These are phyloP conservation scores for Flaveria bidentis DNA, from an alignment of 129 eudicot genomes.

Conservation along the genomic window DNA sequence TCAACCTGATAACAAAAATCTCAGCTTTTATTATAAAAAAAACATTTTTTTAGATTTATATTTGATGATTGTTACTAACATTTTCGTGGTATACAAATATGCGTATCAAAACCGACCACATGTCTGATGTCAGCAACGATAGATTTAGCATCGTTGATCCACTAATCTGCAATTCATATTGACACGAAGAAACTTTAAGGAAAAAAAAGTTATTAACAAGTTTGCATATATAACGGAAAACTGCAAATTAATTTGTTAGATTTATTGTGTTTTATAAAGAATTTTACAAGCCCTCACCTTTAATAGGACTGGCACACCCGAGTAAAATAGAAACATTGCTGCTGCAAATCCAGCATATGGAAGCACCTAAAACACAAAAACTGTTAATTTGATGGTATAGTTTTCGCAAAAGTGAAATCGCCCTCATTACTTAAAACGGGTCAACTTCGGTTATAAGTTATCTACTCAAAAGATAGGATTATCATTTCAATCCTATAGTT, in stretches of 20 bases:
- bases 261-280: constrained; percentile 7
- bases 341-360: constrained; percentile 74
- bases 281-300: constrained; percentile 50
- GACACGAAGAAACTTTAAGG: constrained; percentile 10
- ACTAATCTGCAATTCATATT: constrained; percentile 57
- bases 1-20: constrained; percentile 61
- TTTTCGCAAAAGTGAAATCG: not conserved
- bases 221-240: not conserved
- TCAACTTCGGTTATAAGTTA: not conserved
- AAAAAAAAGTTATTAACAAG: not conserved
- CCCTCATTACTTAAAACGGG: not conserved
- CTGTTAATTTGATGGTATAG: not conserved
- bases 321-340: constrained; percentile 94
- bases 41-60: constrained; percentile 1
- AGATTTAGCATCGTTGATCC: constrained; percentile 88
- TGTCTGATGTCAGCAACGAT: constrained; percentile 86
- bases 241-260: not conserved
- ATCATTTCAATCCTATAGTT: constrained; percentile 20
- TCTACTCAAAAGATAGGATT: not conserved
- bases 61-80: constrained; percentile 42
- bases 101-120: constrained; percentile 93
- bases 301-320: constrained; percentile 70
- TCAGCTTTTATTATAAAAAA: not conserved
- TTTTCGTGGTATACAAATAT: constrained; percentile 80
- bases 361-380: constrained; percentile 48